These are phyloP conservation scores for Gastrodia elata DNA, from an alignment of 106 monocot species.

Conservation along the genomic window DNA sequence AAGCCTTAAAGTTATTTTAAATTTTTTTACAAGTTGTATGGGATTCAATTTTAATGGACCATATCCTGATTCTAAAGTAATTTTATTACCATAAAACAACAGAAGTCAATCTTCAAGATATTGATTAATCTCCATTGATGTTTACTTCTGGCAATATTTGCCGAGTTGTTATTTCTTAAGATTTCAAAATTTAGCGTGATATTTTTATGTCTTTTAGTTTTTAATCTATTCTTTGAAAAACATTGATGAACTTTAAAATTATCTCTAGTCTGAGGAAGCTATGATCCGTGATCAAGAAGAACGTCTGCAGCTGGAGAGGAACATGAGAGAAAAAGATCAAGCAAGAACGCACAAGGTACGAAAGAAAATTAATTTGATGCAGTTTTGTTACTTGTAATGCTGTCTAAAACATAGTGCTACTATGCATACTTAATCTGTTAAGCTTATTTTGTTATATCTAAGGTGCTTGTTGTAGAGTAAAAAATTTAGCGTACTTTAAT, in stretches of 20 bases:
- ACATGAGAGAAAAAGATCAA: conserved; percentile 80
- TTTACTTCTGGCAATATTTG: background rate
- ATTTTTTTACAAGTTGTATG: background rate
- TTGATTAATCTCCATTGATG: background rate
- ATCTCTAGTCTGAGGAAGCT: conserved; percentile 61
- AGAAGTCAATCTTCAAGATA: background rate
- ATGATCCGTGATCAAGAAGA: conserved; percentile 81
- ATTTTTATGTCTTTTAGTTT: background rate
- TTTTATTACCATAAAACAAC: background rate
- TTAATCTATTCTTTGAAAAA: conserved; percentile 3
- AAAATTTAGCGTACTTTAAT: background rate
- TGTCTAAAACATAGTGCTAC: background rate
- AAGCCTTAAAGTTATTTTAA: background rate
- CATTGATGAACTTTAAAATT: background rate
- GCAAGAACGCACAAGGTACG: conserved; percentile 69
- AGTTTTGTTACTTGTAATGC: background rate
- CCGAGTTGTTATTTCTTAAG: background rate
- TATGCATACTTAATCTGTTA: background rate
- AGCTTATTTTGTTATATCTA: background rate
- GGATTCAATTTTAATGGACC: background rate
- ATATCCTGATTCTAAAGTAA: background rate
- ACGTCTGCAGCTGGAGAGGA: conserved; percentile 64
- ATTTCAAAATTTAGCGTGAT: background rate
- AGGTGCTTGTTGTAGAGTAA: background rate
- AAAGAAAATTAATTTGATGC: background rate